A percentile compares a stretch with the other conserved stretches of the same genome.
Conservation (phyloP, 1,139 yeast species). For the Zygosaccharomyces pseudobailii region DNA sequence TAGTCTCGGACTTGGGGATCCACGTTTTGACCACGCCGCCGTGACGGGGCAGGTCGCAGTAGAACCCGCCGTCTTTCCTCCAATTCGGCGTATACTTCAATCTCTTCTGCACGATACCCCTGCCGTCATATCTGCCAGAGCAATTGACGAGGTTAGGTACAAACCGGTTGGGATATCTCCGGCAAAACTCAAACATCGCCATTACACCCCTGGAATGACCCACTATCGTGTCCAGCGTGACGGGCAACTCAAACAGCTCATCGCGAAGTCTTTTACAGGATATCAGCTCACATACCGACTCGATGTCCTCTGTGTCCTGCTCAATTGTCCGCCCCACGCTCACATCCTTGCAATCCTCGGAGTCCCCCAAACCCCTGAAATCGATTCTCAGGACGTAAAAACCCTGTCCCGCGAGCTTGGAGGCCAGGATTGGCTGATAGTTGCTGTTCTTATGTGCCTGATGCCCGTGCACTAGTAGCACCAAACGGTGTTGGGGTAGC, state of each 20-base stretch:
- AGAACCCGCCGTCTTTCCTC: constrained; percentile 37
- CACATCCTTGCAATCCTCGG: constrained; percentile 49
- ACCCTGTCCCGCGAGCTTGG: constrained; percentile 56
- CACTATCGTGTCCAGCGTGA: constrained; percentile 52
- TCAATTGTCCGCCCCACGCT: constrained; percentile 50
- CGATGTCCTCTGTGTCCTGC: constrained; percentile 68
- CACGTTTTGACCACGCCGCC: constrained; percentile 44
- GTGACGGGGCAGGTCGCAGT: constrained; percentile 41
- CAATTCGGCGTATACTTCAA: constrained; percentile 33
- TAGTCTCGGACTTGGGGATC: constrained; percentile 50
- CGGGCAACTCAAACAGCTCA: constrained; percentile 22
- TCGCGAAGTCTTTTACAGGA: constrained; percentile 13
- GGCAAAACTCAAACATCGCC: constrained; percentile 68
- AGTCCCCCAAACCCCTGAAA: constrained; percentile 80
- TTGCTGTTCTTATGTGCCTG: constrained; percentile 81
- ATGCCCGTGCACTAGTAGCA: constrained; percentile 64
- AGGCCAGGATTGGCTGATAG: constrained; percentile 63
- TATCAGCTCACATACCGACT: constrained; percentile 47
- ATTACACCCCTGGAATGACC: constrained; percentile 80
- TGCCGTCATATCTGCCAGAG: constrained; percentile 56
- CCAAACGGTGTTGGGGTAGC: constrained; percentile 39
- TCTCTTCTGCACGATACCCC: constrained; percentile 33
- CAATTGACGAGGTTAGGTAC: constrained; percentile 70
- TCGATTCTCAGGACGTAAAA: constrained; percentile 69
- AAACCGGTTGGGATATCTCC: constrained; percentile 34